phyloP scores from a whole-genome alignment of 2,329 filamentous ascomycete species.

The Teratosphaeriaceae sp. region DNA sequence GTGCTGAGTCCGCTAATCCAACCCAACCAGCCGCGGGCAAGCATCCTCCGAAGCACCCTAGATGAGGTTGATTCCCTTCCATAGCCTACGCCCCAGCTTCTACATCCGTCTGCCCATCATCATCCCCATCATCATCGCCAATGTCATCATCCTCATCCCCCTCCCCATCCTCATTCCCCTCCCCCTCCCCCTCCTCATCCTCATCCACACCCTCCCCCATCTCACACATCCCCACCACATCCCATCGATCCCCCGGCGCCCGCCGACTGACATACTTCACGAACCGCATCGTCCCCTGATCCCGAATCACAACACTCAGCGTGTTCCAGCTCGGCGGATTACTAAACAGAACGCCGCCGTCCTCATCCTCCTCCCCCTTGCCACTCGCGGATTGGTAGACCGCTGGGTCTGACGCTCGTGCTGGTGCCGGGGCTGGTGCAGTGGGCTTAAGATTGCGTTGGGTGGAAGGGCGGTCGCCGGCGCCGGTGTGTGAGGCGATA shows the following conservation, averaged over 20 bases:
- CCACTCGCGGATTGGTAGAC: constrained; percentile 63
- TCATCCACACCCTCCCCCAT: constrained; percentile 44
- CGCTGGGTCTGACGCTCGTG: too few relatives aligned
- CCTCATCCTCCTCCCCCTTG: constrained; percentile 52
- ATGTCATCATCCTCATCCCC: too few relatives aligned
- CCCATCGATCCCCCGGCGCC: constrained; percentile 87
- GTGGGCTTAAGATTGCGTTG: too few relatives aligned
- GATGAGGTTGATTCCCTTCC: too few relatives aligned
- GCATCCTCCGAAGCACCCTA: too few relatives aligned
- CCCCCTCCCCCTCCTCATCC: constrained; percentile 35
- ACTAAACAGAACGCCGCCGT: constrained; percentile 65
- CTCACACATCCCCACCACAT: constrained; percentile 72
- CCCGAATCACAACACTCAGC: constrained; percentile 81
- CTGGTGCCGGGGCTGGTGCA: too few relatives aligned
- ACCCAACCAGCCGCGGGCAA: too few relatives aligned
- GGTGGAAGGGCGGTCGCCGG: constrained; percentile 36
- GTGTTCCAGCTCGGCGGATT: constrained; percentile 78
- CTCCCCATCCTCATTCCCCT: neutral
- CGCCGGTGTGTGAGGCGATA: constrained; percentile 34
- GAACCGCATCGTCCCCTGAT: constrained; percentile 80
- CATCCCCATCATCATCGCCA: neutral
- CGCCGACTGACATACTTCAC: constrained; percentile 88
- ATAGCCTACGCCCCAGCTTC: too few relatives aligned
- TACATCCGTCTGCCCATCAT: too few relatives aligned
- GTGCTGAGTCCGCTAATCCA: too few relatives aligned